A percentile compares a stretch with the other conserved stretches of the same genome.
Evolutionary conservation across 306 rosid species (phyloP).

Genomic region (Luffa acutangula): DNA sequence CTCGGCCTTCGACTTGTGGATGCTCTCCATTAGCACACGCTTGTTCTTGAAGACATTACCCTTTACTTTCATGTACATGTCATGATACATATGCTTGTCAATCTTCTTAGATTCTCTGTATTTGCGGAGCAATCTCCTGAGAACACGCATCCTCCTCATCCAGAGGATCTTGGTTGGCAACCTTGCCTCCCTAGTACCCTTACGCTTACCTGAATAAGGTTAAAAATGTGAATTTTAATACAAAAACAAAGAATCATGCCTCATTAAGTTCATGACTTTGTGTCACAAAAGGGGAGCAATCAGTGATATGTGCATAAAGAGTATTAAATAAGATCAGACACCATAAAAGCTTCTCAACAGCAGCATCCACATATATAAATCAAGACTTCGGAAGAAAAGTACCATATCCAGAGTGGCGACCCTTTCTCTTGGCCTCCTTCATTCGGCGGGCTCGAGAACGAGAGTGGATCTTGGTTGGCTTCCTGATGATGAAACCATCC

Average conservation of each 20-base stretch:
- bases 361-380: neutral
- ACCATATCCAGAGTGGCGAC: slow-evolving; percentile 97
- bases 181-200: slow-evolving; percentile 99
- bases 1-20: slow-evolving; percentile 96
- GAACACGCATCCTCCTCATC: slow-evolving; percentile 98
- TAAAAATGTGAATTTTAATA: neutral
- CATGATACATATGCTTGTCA: slow-evolving; percentile 97
- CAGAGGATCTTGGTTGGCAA: slow-evolving; percentile 86
- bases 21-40: slow-evolving; percentile 95
- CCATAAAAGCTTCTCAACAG: neutral
- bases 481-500: slow-evolving; percentile 97
- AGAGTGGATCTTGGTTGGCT: slow-evolving; percentile 95
- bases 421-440: slow-evolving; percentile 96
- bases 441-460: slow-evolving; percentile 93
- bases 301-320: neutral
- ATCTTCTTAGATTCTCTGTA: slow-evolving; percentile 87
- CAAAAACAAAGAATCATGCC: neutral
- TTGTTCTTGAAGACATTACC: slow-evolving; percentile 96
- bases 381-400: neutral
- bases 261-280: neutral
- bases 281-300: neutral
- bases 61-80: slow-evolving; percentile 97
- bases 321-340: neutral
- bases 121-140: slow-evolving; percentile 92
- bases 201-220: slow-evolving; percentile 58